Base-by-base conservation (phyloP, 2,329 filamentous ascomycete species). In the Fusarium sp. region DNA sequence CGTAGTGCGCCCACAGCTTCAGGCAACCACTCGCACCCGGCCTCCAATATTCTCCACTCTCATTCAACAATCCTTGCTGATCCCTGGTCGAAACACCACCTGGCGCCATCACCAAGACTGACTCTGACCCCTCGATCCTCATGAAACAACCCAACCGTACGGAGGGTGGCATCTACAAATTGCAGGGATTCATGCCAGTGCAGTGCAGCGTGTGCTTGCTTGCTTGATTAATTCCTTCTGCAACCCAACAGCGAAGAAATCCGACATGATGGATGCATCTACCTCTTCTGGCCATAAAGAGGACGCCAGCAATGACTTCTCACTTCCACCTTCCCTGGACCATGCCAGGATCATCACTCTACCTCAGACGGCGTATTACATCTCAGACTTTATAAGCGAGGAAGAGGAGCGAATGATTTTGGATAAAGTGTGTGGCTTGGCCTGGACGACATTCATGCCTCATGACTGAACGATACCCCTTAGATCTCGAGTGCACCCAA, bases 341-440 rank as follows among this genome's bases (percentile, higher is more conserved):
- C 80, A 86, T 38, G 85, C 82, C 63, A 85, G 83, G 73, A 88
- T 95, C 69, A 71, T 81, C 9, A 78, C 78, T 35, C 85, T 95
- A 3, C 93, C 93, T 6, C 81, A 87, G 2, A 85, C 88, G 37
- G 93, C 94, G 63, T 98, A 92, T 85, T 98, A 98, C 84, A 92
- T 98, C 66, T 88, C 95, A 9, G 87, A 95, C 81, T 98, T 98
- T 84, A 93, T 98, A 81, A 92, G 89, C 6, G 82, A 86, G 64
- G 89, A 92, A 52, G 95, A 98, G 82, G 95, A 98, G 84, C 81
- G 85, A 35, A 79, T 84, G 9, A 89, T 98, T 9, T 84, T 97
- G 57, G 84, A 90, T 63, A 97, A 94, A 87, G 94, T 93, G 79
- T 66, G 75, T 77, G 27, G 25, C 20, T 72, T 67, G 64, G 87